Evolutionary conservation across 2,329 filamentous ascomycete genomes (phyloP), one percentile per base, ranked within the genome.

Genomic region (Ambrosiella cleistominuta): DNA sequence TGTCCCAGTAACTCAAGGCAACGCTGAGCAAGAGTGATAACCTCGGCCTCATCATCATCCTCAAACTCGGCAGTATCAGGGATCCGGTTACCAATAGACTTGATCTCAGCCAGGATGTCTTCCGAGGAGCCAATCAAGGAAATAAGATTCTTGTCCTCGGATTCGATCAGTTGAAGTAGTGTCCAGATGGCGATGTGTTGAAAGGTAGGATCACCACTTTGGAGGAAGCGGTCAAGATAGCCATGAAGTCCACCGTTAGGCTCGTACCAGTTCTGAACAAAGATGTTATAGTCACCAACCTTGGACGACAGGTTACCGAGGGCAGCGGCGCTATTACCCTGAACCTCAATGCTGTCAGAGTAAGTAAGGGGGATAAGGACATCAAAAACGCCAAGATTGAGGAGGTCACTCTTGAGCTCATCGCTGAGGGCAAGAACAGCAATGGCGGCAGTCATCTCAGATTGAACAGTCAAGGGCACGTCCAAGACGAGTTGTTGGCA

Each of bases 171-270:
- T 68, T 98, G 93, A 2, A 98, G 79, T 53, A 98, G 73, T 1
- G 93, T 98, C 93, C 93, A 98, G 62, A 97, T 95, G 55, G 93
- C 93, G 67, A 98, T 98, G 68, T 98, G 93, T 71, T 98, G 93
- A 76, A 98, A 98, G 0, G 93, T 98, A 0, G 93, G 83, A 67
- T 98, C 93, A 45, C 90, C 91, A 63, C 89, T 96, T 50, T 86
- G 87, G 15, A 98, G 77, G 75, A 98, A 98, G 57, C 91, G 83
- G 65, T 83, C 86, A 40, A 98, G 78, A 67, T 98, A 98, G 57
- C 93, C 93, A 67, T 96, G 90, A 61, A 98, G 95, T 51, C 93
- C 93, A 51, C 89, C 93, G 62, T 88, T 86, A 1, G 93, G 93
- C 65, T 95, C 85, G 15, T 79, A 83, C 93, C 93, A 98, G 70